Base-by-base conservation (phyloP, 2,329 filamentous ascomycete genomes). In the Talaromyces sp. region DNA sequence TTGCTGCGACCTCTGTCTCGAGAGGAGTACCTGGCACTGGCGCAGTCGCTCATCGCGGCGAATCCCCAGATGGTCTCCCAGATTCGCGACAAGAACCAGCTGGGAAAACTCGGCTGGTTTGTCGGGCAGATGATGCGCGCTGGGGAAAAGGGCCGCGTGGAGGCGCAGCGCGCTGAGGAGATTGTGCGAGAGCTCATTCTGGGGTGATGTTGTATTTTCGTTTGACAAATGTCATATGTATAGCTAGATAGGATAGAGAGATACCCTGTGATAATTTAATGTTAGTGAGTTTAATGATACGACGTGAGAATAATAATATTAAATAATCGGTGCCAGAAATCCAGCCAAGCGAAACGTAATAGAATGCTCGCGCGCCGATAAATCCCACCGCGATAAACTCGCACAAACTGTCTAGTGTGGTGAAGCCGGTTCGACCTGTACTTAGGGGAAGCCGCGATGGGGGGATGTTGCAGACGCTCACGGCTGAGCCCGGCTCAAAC, bases 71-170 rank as follows among this genome's bases (percentile, higher is more conserved):
- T 86, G 75, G 85, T 86, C 2, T 75, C 79, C 58, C 82, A 86
- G 57, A 86, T 89, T 55, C 76, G 81, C 49, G 76, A 79, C 53
- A 86, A 84, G 67, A 81, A 82, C 0, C 84, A 88, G 64, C 76
- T 78, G 31, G 84, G 85, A n/a, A 90, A 89, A 71, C 71, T 88
- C 7, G 86, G 85, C 67, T 89, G 83, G 78, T 83, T 89, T 66
- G 82, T 90, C 14, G 87, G 87, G 11, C 84, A 88, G 71, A 88
- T 89, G 83, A 86, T 89, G 74, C 78, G 83, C 51, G 74, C 77
- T 62, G 84, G 84, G 29, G 79, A 81, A 29, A 83, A 85, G 62
- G 86, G 86, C 0, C 83, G 83, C 1, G 81, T 89, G 7, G 85
- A 89, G 71, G 83, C 87, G 4, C 77, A 78, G 60, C 80, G 80